Percentiles rank a stretch among this genome's conserved stretches.
These are phyloP conservation scores for Rhizoctonia solani DNA, from an alignment of 1,284 basidiomycete genomes.

Conservation along the genomic window DNA sequence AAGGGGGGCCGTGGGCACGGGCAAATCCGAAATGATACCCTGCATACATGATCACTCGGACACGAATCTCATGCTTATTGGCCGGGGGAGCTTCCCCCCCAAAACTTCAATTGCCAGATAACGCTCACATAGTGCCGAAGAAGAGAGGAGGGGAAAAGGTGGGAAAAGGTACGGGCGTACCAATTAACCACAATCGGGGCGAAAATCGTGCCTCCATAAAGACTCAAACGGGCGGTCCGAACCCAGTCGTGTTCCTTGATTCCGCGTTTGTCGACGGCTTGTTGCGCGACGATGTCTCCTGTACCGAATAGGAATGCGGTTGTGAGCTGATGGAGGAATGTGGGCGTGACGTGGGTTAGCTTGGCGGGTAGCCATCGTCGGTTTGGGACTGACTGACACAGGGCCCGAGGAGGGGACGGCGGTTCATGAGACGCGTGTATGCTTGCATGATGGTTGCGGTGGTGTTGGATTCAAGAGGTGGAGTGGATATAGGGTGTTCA, in stretches of 20 bases:
- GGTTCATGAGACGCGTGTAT: constrained; percentile 14
- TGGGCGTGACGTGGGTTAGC: not conserved
- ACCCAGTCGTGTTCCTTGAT: constrained; percentile 46
- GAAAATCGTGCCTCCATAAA: constrained; percentile 48
- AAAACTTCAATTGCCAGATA: too few relatives aligned
- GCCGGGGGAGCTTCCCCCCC: too few relatives aligned
- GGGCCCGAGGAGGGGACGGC: constrained; percentile 25
- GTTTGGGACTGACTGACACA: not conserved
- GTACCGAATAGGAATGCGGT: constrained; percentile 46
- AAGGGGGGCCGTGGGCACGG: too few relatives aligned
- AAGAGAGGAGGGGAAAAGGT: not conserved
- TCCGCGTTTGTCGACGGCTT: constrained; percentile 52
- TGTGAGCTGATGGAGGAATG: not conserved
- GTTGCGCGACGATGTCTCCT: constrained; percentile 55
- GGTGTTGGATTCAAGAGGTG: too few relatives aligned
- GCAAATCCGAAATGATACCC: too few relatives aligned
- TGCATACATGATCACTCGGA: too few relatives aligned
- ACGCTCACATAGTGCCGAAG: too few relatives aligned
- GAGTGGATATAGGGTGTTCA: too few relatives aligned
- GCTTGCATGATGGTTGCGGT: constrained; percentile 6
- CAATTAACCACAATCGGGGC: constrained; percentile 46
- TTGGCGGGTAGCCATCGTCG: too few relatives aligned
- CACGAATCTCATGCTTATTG: too few relatives aligned
- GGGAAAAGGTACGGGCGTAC: constrained; percentile 28
- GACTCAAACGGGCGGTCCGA: constrained; percentile 48